These are phyloP conservation scores for Gossypium davidsonii DNA, from an alignment of 441 rosid species.

Conservation along the genomic window DNA sequence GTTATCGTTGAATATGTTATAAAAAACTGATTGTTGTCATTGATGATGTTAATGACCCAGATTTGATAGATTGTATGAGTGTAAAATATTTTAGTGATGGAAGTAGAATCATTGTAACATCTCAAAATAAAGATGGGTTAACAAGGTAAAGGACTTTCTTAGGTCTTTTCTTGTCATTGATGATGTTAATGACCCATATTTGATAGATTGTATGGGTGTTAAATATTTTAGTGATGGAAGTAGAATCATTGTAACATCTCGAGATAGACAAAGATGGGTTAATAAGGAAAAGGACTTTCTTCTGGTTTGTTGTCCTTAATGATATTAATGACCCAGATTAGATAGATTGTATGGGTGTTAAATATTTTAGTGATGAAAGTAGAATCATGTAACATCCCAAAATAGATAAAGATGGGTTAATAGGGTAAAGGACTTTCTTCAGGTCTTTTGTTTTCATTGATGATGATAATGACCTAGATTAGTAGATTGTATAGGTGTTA, in stretches of 20 bases:
- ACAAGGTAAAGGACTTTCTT: too few relatives aligned
- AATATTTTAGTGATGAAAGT: too few relatives aligned
- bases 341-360: too few relatives aligned
- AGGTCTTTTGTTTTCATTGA: too few relatives aligned
- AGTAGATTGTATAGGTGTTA: too few relatives aligned
- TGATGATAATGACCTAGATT: too few relatives aligned
- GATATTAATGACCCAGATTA: conserved; percentile 22
- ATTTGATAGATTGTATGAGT: conserved; percentile 17
- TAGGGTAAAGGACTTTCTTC: too few relatives aligned
- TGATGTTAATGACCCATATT: conserved; percentile 25
- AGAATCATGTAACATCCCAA: too few relatives aligned
- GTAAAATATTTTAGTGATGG: conserved; percentile 26
- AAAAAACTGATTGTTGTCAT: conserved; percentile 16
- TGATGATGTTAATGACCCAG: conserved; percentile 27
- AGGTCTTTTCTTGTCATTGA: conserved; percentile 21
- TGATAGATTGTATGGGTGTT: conserved; percentile 18
- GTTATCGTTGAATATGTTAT: too few relatives aligned
- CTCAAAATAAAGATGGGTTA: background rate
- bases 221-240: conserved; percentile 28
- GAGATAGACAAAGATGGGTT: conserved; percentile 13
- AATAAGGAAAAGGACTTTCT: too few relatives aligned
- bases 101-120: conserved; percentile 32
- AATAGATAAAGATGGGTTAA: too few relatives aligned
- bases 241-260: conserved; percentile 28
- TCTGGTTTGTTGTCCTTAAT: conserved; percentile 20